Conservation (phyloP, 805 yeast species). For the Starmerella stellata region DNA sequence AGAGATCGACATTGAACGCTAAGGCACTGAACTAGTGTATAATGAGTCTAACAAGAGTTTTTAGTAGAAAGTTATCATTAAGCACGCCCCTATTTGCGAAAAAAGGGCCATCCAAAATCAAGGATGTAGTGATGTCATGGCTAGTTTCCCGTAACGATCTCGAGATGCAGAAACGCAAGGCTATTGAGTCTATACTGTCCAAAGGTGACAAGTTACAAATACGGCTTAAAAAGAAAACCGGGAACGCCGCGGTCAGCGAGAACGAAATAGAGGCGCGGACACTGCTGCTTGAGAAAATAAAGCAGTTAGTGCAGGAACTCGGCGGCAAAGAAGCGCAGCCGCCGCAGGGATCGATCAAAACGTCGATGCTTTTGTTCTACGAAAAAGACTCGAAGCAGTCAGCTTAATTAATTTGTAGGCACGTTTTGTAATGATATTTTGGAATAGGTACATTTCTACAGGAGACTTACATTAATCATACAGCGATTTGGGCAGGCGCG, state of each 20-base stretch:
- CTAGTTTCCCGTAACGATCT: slow-evolving; percentile 21
- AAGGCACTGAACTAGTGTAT: no score
- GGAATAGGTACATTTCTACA: no score
- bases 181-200: slow-evolving; percentile 20
- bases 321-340: slow-evolving; percentile 15
- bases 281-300: slow-evolving; percentile 16
- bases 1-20: no score
- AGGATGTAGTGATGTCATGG: slow-evolving; percentile 22
- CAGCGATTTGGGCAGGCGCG: no score
- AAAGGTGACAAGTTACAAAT: slow-evolving; percentile 20
- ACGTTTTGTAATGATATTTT: no score
- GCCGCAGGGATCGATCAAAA: slow-evolving; percentile 16
- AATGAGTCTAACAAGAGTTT: no score
- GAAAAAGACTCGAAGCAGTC: background rate
- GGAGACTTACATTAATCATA: no score
- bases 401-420: no score
- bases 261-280: slow-evolving; percentile 20
- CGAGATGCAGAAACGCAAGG: slow-evolving; percentile 20
- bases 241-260: slow-evolving; percentile 7
- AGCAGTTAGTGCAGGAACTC: slow-evolving; percentile 15
- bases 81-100: no score
- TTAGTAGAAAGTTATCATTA: no score
- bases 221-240: slow-evolving; percentile 14
- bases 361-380: slow-evolving; percentile 14
- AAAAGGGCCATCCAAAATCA: slow-evolving; percentile 8